Base-by-base conservation (phyloP, 306 rosid species). In the Alnus glutinosa region DNA sequence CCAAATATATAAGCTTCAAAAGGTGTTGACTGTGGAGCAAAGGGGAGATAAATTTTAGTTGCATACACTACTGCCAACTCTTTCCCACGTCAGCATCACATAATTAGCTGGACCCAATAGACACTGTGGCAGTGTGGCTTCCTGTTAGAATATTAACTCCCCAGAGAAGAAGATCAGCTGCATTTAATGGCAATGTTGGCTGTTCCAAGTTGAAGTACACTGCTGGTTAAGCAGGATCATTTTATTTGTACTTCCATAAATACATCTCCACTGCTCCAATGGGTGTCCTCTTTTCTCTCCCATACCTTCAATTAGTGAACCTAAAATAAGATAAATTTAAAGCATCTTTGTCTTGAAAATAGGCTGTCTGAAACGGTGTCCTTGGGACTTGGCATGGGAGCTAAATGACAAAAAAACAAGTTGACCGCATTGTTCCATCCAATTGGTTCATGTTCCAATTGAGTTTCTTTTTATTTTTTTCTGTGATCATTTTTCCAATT, bases 51-150 rank as follows among this genome's bases (percentile, higher is more conserved):
- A 86, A 85, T 16, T 37, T 39, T 82, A 81, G 87, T 32, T 48
- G 73, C 58, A 71, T 85, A 79, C 78, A 69, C 52, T 36, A 16
- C 5, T 44, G 42, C 74, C 86, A 71, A 54, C 50, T 74, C 77
- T 75, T 82, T 84, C 77, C 75, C 79, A 83, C 39, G 84, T 77
- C 86, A 80, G 73, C 83, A 82, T 55, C 82, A 52, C 64, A 71
- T 5, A 58, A 37, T 62, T 18, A 67, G 52, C 74, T 2, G 71
- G 86, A n/a, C 86, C 86, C 90, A 84, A 82, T 47, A 3, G 77
- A 78, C 42, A 57, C 13, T 54, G 69, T 77, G 64, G 61, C 42
- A 57, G 9, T 54, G 69, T 77, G 64, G 61, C 77, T 50, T 82
- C 49, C 68, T 69, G 57, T 62, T 7, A 78, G 7, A 67, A 16